These are phyloP conservation scores for Kodamaea fukazawae DNA, from an alignment of 805 yeast genomes.

Conservation along the genomic window DNA sequence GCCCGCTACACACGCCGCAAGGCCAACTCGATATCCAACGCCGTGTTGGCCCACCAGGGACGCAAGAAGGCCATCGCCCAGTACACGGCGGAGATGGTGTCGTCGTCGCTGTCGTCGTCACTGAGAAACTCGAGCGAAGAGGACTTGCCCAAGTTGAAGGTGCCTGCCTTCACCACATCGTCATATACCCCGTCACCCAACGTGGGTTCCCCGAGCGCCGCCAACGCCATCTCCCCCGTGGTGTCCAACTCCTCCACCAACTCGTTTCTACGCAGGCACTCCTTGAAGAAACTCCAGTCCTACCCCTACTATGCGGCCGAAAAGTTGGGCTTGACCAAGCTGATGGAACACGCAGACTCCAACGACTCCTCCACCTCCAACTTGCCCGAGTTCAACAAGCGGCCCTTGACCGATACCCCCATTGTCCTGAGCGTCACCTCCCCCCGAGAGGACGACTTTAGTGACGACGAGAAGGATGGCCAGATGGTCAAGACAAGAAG, in stretches of 20 bases:
- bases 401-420: slow-evolving; percentile 78
- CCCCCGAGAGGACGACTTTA: slow-evolving; percentile 37
- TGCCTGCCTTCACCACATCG: slow-evolving; percentile 3
- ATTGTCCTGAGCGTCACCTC: slow-evolving; percentile 55
- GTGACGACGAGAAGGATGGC: slow-evolving; percentile 28
- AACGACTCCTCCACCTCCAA: slow-evolving; percentile 7
- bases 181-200: slow-evolving; percentile 10
- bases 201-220: slow-evolving; percentile 7
- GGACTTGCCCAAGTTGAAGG: slow-evolving; percentile 10
- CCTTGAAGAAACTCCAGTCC: slow-evolving; percentile 12
- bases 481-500: slow-evolving; percentile 29
- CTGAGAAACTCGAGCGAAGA: slow-evolving; percentile 15
- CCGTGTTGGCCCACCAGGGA: slow-evolving; percentile 19
- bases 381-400: slow-evolving; percentile 60
- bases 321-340: slow-evolving; percentile 10
- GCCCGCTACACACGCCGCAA: slow-evolving; percentile 8
- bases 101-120: slow-evolving; percentile 11
- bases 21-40: slow-evolving; percentile 26
- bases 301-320: slow-evolving; percentile 13
- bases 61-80: slow-evolving; percentile 18
- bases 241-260: slow-evolving; percentile 10
- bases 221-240: slow-evolving; percentile 6
- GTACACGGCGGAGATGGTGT: slow-evolving; percentile 1
- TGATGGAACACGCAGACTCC: slow-evolving; percentile 13
- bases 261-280: slow-evolving; percentile 17